Evolutionary conservation across 1,284 basidiomycete species (phyloP), one percentile per base, ranked within the genome.

Genomic region (Athelia psychrophila): DNA sequence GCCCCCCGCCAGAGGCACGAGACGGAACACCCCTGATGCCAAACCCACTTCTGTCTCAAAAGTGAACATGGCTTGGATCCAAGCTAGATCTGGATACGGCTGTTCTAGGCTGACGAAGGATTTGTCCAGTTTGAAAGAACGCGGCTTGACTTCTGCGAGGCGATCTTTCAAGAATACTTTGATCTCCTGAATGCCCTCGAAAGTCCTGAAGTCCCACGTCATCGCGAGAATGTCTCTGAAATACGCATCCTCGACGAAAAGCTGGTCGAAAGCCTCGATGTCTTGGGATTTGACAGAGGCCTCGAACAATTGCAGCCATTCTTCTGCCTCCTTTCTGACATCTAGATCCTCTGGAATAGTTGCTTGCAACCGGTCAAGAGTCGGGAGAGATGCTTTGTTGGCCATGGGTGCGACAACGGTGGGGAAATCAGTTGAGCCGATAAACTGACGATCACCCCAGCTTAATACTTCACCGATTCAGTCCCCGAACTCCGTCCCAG

Each of bases 151-250:
- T 1, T 53, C 45, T 1, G 65, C 59, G 13, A 86, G 73, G n/a
- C 75, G 70, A 58, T 78, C 77, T 13, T 54, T 47, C 36, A 83
- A 69, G 61, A 83, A 77, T 49, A 65, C 63, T 3, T 58, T 60
- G 56, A 86, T 77, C 51, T 63, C 62, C 3, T 64, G 46, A 13
- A 55, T 51, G 23, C 78, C 76, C 50, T 75, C 72, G 65, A 86
- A 81, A 0, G 84, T 86, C 48, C 84, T 79, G 60, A 86, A 79
- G 57, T 83, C 77, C 82, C 82, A 86, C 12, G 84, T 84, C 38
- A 86, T 68, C 0, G 80, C 72, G 32, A 86, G 74, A 56, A 83
- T 73, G 63, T 87, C 85, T 45, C 82, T 72, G 81, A 80, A 84
- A 64, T 72, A 75, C 3, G 75, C 73, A 50, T 80, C 74, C 2